These are phyloP conservation scores for Maudiozyma serrabonitensis DNA, from an alignment of 805 yeast genomes.

Conservation along the genomic window DNA sequence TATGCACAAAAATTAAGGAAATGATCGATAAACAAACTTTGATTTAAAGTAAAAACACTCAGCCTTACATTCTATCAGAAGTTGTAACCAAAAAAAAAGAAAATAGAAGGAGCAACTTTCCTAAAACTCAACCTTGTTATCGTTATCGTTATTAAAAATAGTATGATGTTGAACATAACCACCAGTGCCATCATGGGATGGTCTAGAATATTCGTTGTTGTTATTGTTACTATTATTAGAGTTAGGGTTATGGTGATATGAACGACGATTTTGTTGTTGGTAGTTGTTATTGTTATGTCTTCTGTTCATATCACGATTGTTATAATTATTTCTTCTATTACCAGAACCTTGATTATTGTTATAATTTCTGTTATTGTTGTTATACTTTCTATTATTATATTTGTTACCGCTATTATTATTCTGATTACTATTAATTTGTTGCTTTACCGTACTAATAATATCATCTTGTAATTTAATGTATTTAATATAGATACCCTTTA, in stretches of 20 bases:
- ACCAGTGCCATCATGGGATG: conserved; percentile 21
- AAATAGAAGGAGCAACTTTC: background rate
- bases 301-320: conserved; percentile 18
- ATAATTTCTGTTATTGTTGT: conserved; percentile 18
- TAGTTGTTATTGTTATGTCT: conserved; percentile 8
- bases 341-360: conserved; percentile 1
- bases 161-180: conserved; percentile 26
- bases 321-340: conserved; percentile 11
- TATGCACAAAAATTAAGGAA: background rate
- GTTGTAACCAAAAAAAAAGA: background rate
- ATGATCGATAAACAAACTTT: too few relatives aligned
- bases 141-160: conserved; percentile 4
- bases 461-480: conserved; percentile 68
- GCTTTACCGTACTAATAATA: conserved; percentile 66
- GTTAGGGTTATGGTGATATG: conserved; percentile 1
- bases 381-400: conserved; percentile 23
- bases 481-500: conserved; percentile 79
- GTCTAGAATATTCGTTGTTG: conserved; percentile 6
- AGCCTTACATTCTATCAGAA: too few relatives aligned
- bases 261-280: conserved; percentile 7
- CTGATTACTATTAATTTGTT: conserved; percentile 45
- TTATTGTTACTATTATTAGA: conserved; percentile 7
- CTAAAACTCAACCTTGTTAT: conserved; percentile 9
- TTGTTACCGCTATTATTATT: conserved; percentile 30
- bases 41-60: too few relatives aligned